Conservation (phyloP, 2,329 filamentous ascomycete species). For the Tricladium varicosporioides region DNA sequence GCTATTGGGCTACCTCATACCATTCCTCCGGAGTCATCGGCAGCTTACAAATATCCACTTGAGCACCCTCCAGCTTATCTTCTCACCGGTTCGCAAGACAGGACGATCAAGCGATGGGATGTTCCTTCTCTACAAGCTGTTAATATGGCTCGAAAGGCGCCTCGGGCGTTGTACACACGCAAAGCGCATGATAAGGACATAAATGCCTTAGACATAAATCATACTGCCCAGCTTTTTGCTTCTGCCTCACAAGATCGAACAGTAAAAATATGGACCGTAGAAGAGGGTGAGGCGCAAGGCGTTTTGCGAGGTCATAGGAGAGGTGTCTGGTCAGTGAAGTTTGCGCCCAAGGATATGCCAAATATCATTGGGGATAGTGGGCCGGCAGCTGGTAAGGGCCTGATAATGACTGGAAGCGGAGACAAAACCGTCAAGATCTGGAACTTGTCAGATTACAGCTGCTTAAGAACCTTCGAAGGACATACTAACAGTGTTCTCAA, state of each 20-base stretch:
- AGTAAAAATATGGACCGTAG: constrained; percentile 92
- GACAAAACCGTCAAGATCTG: constrained; percentile 97
- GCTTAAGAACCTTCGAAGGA: constrained; percentile 90
- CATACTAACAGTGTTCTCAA: constrained; percentile 96
- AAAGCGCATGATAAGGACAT: constrained; percentile 99
- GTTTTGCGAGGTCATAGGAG: constrained; percentile 89
- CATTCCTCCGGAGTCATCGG: constrained; percentile 64
- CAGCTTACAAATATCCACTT: constrained; percentile 70
- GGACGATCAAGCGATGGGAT: constrained; percentile 94
- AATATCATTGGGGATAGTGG: constrained; percentile 70
- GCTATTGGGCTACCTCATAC: constrained; percentile 80
- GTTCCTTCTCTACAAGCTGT: constrained; percentile 56
- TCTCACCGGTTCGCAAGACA: constrained; percentile 90
- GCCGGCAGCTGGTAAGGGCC: constrained; percentile 71
- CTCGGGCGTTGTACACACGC: constrained; percentile 76
- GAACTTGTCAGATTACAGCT: constrained; percentile 89
- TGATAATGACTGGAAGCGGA: constrained; percentile 86
- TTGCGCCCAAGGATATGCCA: constrained; percentile 77
- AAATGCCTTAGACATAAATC: constrained; percentile 85
- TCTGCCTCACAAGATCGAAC: constrained; percentile 96
- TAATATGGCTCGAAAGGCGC: constrained; percentile 47
- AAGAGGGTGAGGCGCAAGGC: constrained; percentile 86
- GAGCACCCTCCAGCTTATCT: constrained; percentile 80
- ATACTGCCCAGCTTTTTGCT: constrained; percentile 76
- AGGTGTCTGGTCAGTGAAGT: constrained; percentile 94